Percentiles rank a stretch among this genome's conserved stretches.
phyloP scores from a whole-genome alignment of 371 early-diverging fungal genomes.

The Mortierella sp. region DNA sequence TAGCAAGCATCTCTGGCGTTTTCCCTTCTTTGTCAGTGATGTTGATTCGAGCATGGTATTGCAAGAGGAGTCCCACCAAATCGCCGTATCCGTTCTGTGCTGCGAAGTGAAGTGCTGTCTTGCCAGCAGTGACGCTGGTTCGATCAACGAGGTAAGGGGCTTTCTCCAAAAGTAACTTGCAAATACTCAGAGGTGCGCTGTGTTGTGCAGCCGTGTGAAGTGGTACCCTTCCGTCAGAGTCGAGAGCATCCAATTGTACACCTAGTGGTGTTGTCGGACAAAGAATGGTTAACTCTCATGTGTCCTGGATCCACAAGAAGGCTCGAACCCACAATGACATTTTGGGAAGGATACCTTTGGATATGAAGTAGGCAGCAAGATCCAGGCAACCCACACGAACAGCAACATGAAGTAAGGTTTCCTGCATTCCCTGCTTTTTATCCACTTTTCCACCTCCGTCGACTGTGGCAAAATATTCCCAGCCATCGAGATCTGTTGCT shows the following conservation, averaged over 20 bases:
- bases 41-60: constrained; percentile 44
- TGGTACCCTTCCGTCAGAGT: constrained; percentile 40
- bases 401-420: constrained; percentile 58
- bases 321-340: neutral
- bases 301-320: too few relatives aligned
- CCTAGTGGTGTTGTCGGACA: constrained; percentile 9
- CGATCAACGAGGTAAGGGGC: constrained; percentile 30
- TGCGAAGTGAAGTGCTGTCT: constrained; percentile 50
- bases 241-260: constrained; percentile 40
- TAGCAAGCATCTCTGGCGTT: constrained; percentile 51
- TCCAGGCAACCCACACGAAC: constrained; percentile 70
- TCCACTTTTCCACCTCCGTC: constrained; percentile 11
- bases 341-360: constrained; percentile 11
- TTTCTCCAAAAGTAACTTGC: constrained; percentile 36
- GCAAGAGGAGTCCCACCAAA: constrained; percentile 38
- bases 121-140: constrained; percentile 16
- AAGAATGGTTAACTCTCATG: neutral
- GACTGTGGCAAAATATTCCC: constrained; percentile 30
- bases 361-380: constrained; percentile 57
- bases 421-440: constrained; percentile 20
- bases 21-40: constrained; percentile 30
- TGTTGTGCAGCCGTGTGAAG: constrained; percentile 42
- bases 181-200: constrained; percentile 14
- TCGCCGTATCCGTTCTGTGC: constrained; percentile 44
- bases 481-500: constrained; percentile 30